Evolutionary conservation across 2,329 filamentous ascomycete species (phyloP), one percentile per base, ranked within the genome.

Genomic region (Diplodia scrobiculata): DNA sequence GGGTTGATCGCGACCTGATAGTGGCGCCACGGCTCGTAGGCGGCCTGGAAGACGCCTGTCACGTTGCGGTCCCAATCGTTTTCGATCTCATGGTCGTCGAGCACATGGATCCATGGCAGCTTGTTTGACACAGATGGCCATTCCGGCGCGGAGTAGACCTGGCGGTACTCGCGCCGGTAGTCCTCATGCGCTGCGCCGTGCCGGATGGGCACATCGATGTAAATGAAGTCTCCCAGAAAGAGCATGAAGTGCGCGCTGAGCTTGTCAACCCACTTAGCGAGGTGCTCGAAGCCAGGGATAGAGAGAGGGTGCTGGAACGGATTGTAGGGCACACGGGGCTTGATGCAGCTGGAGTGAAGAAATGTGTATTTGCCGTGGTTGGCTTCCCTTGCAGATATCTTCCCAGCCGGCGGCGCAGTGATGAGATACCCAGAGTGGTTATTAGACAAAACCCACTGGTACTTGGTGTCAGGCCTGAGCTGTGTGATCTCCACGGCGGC

Each of bases 31-130:
- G 94, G 91, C 68, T 96, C 92, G 52, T 91, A 86, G 4, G 94
- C 93, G 0, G 89, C 86, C 2, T 84, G 78, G 74, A 94, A 97
- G 0, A 96, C 85, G 5, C 91, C 91, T 0, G 91, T 92, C 14
- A 86, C 89, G 74, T 94, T 95, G 19, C 85, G 83, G 67, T 89
- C 87, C 92, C 93, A 98, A 78, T 98, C 95, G 72, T 99, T 98
- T 5, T 86, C 86, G 68, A 99, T 97, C 75, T 99, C 95, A 73
- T 99, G 95, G 75, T 99, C 95, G 74, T 99, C 95, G 6, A 97
- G 85, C 1, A 96, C 93, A 73, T 99, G 95, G 52, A 98, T 91
- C 95, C 95, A 99, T 72, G 93, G 96, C n/a, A 98, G 81, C 65
- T 92, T 88, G 70, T 89, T 84, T 0, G 87, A 87, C 11, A 91